Base-by-base conservation (phyloP, 2,329 filamentous ascomycete genomes). In the Penicillium sp. region DNA sequence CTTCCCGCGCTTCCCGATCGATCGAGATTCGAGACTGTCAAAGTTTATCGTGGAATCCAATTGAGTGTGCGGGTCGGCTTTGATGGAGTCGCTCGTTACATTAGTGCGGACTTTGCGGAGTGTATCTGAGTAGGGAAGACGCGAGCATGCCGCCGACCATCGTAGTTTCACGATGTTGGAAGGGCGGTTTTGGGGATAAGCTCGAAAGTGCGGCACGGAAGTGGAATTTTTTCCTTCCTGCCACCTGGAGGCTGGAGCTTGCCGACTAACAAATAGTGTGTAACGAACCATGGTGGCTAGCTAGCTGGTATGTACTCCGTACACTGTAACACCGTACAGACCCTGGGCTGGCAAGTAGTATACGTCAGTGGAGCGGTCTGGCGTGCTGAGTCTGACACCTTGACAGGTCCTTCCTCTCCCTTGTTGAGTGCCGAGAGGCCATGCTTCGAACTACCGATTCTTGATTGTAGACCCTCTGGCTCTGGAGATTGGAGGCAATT, bases 1-100 rank as follows among this genome's bases (percentile, higher is more conserved):
- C 57, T 67, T 65, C 59, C 56, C 52, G 60, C 41, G 25, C 42
- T 22, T 52, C 54, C 64, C 63, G 64, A 66, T 67, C 65, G 65
- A 67, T 66, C 57, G 56, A 59, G 59, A 56, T 25, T 39, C 58
- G 56, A 59, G 59, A 56, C 34, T 39, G 38, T 61, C 51, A 35
- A 64, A 65, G 54, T 64, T 53, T 55, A 67, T 63, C 58, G 58
- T 43, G n/a, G n/a, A 45, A 37, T 39, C 5, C 35, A 11, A 8
- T 8, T 34, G 12, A 28, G 34, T 12, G 34, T 22, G 35, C 49
- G 49, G 49, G 49, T 51, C 49, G 35, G 49, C 37, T 51, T 37
- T 22, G 28, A 35, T 35, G 31, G 45, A 35, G 28, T 31, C 28
- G 28, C 6, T 15, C 17, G 31, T 34, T 34, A 35, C n/a, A 49